Percentiles rank a stretch among this genome's conserved stretches.
Evolutionary conservation across 2,329 filamentous ascomycete genomes (phyloP).

Genomic region (Scytalidium lignicola): DNA sequence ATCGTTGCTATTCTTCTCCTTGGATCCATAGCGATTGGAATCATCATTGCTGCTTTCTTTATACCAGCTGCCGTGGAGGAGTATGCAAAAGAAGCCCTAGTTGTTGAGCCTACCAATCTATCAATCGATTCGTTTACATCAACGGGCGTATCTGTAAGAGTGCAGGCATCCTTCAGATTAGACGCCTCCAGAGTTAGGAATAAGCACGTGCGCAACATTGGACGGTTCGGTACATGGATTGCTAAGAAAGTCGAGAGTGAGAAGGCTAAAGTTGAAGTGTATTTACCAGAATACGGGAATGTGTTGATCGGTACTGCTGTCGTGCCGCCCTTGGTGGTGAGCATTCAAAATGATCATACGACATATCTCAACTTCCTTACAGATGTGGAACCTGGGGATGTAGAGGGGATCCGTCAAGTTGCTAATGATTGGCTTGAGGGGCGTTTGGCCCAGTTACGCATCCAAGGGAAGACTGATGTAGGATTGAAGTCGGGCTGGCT

Average conservation of each 20-base stretch:
- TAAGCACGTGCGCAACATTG: conserved; percentile 66
- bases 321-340: conserved; percentile 70
- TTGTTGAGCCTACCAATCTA: conserved; percentile 77
- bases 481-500: conserved; percentile 75
- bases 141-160: conserved; percentile 69
- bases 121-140: conserved; percentile 81
- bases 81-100: conserved; percentile 78
- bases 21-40: conserved; percentile 55
- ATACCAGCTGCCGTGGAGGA: conserved; percentile 74
- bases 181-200: conserved; percentile 73
- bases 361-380: conserved; percentile 76
- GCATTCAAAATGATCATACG: conserved; percentile 70
- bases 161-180: conserved; percentile 77
- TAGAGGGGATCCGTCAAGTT: conserved; percentile 71
- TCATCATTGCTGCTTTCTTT: conserved; percentile 76
- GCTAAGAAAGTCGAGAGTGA: conserved; percentile 71
- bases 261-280: conserved; percentile 67
- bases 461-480: conserved; percentile 70
- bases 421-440: conserved; percentile 88
- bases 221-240: conserved; percentile 74
- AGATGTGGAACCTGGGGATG: conserved; percentile 69
- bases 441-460: conserved; percentile 61
- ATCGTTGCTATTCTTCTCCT: conserved; percentile 67
- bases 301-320: conserved; percentile 70
- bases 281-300: conserved; percentile 77